These are phyloP conservation scores for Termitomyces sp. DNA, from an alignment of 768 basidiomycete species.

Conservation along the genomic window DNA sequence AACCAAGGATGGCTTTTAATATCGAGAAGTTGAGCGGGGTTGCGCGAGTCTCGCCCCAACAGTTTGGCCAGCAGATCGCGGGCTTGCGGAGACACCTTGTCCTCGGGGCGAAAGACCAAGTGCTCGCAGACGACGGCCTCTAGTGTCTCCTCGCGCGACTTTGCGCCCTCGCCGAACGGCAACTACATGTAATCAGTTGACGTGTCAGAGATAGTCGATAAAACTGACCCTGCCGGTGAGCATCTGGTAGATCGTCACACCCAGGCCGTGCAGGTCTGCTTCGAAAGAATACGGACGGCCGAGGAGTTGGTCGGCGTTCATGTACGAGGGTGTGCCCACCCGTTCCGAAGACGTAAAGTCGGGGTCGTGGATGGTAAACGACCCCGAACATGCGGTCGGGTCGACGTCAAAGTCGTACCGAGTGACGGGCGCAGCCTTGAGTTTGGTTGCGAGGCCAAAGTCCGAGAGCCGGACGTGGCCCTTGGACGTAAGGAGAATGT, in stretches of 20 bases:
- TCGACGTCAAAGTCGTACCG: background rate
- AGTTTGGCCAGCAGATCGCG: background rate
- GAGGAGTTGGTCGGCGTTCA: background rate
- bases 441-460: slow-evolving; percentile 5
- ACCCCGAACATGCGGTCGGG: background rate
- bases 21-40: background rate
- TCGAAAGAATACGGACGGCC: slow-evolving; percentile 7
- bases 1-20: slow-evolving; percentile 7
- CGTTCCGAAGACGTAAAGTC: background rate
- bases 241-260: slow-evolving; percentile 8
- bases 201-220: background rate
- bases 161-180: slow-evolving; percentile 1
- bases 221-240: background rate
- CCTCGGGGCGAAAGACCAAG: background rate
- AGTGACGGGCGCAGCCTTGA: background rate
- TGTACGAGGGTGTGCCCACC: slow-evolving; percentile 6
- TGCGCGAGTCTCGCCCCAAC: background rate
- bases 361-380: background rate
- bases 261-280: slow-evolving; percentile 5
- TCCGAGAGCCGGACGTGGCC: slow-evolving; percentile 8
- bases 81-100: background rate
- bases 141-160: background rate
- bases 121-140: background rate
- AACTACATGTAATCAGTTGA: slow-evolving; percentile 2
- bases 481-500: background rate